Base-by-base conservation (phyloP, 2,329 filamentous ascomycete genomes). In the Trichoderma polysporum region DNA sequence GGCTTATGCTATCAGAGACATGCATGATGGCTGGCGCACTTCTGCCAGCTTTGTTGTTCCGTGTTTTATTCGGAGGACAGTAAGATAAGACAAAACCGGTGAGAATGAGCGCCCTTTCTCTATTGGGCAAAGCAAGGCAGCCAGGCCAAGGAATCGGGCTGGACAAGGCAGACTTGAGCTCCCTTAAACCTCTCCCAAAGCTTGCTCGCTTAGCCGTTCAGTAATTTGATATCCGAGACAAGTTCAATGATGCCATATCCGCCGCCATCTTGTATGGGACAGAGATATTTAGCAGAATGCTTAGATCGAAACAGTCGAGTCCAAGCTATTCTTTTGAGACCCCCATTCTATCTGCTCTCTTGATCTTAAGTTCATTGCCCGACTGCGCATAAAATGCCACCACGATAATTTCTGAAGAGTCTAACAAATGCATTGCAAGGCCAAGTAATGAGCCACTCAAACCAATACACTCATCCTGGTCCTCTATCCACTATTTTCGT, bases 11-110 rank as follows among this genome's bases (percentile, higher is more conserved):
- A 59, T 59, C 41, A 66, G 62, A 66, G 62, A 59, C 62, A 66
- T 66, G 62, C 62, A 66, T 66, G 53, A 66, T 66, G 41, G 62
- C 41, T 66, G 53, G 53, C 53, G 53, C 45, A 35, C 53, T n/a
- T 58, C 31, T 59, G 8, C 25, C 33, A 27, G 29, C 31, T 19
- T 61, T 29, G 19, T 39, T 39, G 31, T 37, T 37, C 45, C 31
- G 49, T 50, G 33, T 13, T 19, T 52, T 29, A 39, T 9, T 31
- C 10, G 3, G 15, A 25, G 33, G 4, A 53, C 35, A 45, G 59
- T 49, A 17, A 33, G 49, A 63, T 25, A 53, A 33, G 49, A 63
- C 49, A 39, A 22, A 63, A 54, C 22, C 49, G 49, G 60, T 54
- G 60, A 63, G 35, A 63, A 63, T 41, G n/a, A 9, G 60, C 49